phyloP scores from a whole-genome alignment of 306 rosid species.

The Trifolium pratense region DNA sequence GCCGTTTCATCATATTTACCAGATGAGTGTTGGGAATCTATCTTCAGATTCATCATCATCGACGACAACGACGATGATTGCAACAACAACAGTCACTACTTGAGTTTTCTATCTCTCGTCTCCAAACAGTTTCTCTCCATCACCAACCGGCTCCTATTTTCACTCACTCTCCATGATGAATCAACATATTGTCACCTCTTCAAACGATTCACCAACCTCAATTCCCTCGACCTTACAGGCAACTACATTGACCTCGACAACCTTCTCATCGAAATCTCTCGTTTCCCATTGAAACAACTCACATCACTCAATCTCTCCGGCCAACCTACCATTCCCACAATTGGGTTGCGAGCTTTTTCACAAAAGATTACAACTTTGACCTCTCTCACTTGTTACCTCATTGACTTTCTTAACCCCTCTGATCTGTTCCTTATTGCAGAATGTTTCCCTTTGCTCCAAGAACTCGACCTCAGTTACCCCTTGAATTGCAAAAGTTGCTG shows the following conservation, averaged over 20 bases:
- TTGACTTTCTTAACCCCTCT: conserved; percentile 12
- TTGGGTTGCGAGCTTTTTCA: conserved; percentile 46
- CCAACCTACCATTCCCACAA: conserved; percentile 37
- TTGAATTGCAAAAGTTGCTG: no score
- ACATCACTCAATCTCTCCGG: conserved; percentile 51
- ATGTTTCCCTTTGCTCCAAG: neutral
- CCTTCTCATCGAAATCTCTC: conserved; percentile 44
- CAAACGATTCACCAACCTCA: conserved; percentile 44
- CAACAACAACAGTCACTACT: conserved; percentile 19
- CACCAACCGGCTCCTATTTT: conserved; percentile 27
- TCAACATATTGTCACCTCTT: conserved; percentile 44
- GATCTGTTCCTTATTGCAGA: conserved; percentile 48
- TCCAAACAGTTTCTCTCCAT: conserved; percentile 51
- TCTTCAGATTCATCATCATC: no score
- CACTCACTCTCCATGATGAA: conserved; percentile 38
- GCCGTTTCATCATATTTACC: no score
- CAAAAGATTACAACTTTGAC: conserved; percentile 11
- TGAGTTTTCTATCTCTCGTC: conserved; percentile 54
- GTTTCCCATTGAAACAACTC: conserved; percentile 42
- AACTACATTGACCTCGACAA: conserved; percentile 46
- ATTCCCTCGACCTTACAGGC: conserved; percentile 6
- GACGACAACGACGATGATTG: neutral
- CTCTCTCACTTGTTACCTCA: conserved; percentile 43
- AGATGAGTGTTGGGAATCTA: neutral
- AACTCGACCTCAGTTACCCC: neutral